Conservation (phyloP, 371 early-diverging fungal genomes). For the Dentiscutata heterogama region DNA sequence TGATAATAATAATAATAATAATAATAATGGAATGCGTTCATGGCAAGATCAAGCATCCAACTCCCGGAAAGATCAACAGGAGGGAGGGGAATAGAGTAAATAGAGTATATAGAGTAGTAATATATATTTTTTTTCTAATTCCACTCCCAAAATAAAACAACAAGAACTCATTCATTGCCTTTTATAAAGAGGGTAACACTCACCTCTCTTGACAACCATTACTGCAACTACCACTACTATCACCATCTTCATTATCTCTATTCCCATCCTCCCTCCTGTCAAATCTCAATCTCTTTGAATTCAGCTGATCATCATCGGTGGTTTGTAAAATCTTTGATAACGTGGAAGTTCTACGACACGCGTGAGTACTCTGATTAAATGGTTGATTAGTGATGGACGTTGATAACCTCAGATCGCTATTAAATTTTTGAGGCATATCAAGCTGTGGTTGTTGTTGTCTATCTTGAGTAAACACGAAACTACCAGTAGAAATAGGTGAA, state of each 20-base stretch:
- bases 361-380: not conserved
- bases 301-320: conserved; percentile 18
- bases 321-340: conserved; percentile 9
- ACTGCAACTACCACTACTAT: conserved; percentile 13
- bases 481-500: not conserved
- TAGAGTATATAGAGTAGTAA: not conserved
- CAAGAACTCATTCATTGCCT: conserved; percentile 4
- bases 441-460: not conserved
- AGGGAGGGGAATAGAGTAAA: conserved; percentile 26
- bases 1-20: not conserved
- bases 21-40: no score
- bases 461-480: not conserved
- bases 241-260: conserved; percentile 34
- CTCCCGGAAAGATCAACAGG: conserved; percentile 17
- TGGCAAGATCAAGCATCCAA: not conserved
- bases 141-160: not conserved
- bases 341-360: not conserved
- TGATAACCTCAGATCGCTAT: not conserved
- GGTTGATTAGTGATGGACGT: not conserved
- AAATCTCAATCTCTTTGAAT: not conserved
- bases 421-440: not conserved
- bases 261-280: conserved; percentile 32
- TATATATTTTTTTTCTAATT: not conserved
- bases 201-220: conserved; percentile 34
- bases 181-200: conserved; percentile 21